Evolutionary conservation across 139 green algal genomes (phyloP), one percentile per base, ranked within the genome.

Genomic region (Haematococcus lacustris): DNA sequence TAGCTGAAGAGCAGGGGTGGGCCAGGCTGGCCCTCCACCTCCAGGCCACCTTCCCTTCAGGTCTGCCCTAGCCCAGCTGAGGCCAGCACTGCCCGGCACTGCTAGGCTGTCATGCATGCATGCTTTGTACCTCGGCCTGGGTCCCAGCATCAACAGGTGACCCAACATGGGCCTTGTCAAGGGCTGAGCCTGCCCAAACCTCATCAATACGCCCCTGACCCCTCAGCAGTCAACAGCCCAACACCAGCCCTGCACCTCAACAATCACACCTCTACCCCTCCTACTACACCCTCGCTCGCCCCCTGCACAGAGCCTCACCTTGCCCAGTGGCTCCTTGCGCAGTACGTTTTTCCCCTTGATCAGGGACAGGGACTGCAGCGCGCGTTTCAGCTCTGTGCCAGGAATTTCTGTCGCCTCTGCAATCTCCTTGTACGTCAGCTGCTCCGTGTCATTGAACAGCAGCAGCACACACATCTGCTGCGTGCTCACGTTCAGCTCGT

Each of bases 321-420:
- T 77, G 43, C 57, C 57, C 30, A 73, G 70, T 4, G 77, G 77
- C 71, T 82, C 77, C 72, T 98, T 97, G 17, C 78, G 78, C 76
- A 98, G 86, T 71, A 97, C 88, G 78, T 97, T 97, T 71, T 93
- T 94, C 32, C 93, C 93, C 86, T 97, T 98, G 74, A 96, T 88
- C 59, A 82, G 90, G 4, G 91, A 87, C 73, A 99, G 78, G 34
- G 82, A 90, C 82, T 97, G 91, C 78, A 99, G 83, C 62, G 85
- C 83, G 50, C 90, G 88, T 80, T 94, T 93, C 33, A 98, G 82
- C 32, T 98, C 95, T 17, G 70, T 70, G 28, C 82, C 23, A 0
- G 91, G 90, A 64, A 98, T 97, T 60, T 84, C 76, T 2, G 90
- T 97, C 0, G 88, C 85, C 21, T 70, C 51, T 35, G 67, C 57